Base-by-base conservation (phyloP, 495 filamentous ascomycete species). In the Penicillium ochrochloron region DNA sequence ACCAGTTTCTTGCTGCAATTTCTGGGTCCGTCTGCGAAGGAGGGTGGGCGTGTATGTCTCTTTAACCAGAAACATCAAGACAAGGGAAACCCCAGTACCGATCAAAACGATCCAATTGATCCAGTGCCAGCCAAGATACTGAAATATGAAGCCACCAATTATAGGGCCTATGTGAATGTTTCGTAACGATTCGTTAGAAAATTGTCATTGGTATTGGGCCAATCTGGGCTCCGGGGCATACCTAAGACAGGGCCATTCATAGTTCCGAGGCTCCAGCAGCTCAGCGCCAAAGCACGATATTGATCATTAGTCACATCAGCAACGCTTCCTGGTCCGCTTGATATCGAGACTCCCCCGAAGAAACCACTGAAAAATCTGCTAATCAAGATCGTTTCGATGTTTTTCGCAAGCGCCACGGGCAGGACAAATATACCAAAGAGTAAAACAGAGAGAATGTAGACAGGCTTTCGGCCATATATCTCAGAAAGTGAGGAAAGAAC, bases 51-150 rank as follows among this genome's bases (percentile, higher is more conserved):
- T 80, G 66, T 93, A 94, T 5, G 91, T 62, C 68, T 94, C 91
- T 51, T 82, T 82, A 48, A 89, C 76, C 5, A 39, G 82, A 70
- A 55, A 85, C 77, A 63, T 57, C 21, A 84, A 69, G 27, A 82
- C 19, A 29, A 85, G 80, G 1, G 85, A 84, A 0, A 84, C 79
- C 2, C 86, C 89, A 0, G 83, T 79, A 2, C 89, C 75, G 34
- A 94, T 93, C 57, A 96, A 73, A 9, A 90, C 85, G 19, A 96
- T 76, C 91, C 93, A 96, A 72, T 90, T 91, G n/a, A 86, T 89
- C 91, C 91, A 96, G 33, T 91, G 76, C 93, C 93, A 97, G 10
- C 92, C 92, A 27, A 93, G 81, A 70, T 90, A 89, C 61, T 82
- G 74, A 23, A 73, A 78, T 5, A 91, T 84, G 67, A 93, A 93